A percentile compares a stretch with the other conserved stretches of the same genome.
Evolutionary conservation across 2,329 filamentous ascomycete genomes (phyloP).

Genomic region (Epicoccum sorghinum): DNA sequence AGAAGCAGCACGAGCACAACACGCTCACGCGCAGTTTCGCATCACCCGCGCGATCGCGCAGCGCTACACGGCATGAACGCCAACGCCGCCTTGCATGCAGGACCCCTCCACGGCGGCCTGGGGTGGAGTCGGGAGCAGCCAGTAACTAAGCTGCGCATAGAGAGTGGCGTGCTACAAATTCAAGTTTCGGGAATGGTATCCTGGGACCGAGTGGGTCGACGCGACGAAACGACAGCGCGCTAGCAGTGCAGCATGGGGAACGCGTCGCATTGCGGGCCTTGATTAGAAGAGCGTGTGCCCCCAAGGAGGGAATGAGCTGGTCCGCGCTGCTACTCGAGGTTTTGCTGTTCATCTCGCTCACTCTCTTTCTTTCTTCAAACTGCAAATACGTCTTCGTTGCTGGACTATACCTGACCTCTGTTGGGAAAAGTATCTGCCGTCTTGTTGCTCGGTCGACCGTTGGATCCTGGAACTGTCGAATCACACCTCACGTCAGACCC

Average conservation of each 20-base stretch:
- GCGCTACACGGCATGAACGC: neutral
- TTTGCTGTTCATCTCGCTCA: neutral
- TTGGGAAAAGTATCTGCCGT: neutral
- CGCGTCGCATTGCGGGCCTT: neutral
- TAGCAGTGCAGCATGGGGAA: neutral
- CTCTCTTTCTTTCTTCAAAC: neutral
- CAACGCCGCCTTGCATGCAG: neutral
- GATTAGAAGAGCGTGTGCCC: neutral
- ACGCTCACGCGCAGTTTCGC: constrained; percentile 6
- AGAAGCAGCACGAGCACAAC: neutral
- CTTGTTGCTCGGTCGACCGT: constrained; percentile 14
- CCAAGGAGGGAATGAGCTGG: neutral
- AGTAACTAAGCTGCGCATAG: neutral
- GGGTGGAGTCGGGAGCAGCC: neutral
- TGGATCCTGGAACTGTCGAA: neutral
- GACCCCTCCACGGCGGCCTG: neutral
- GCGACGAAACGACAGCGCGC: constrained; percentile 1
- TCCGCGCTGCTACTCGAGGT: neutral
- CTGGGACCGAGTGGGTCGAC: constrained; percentile 2
- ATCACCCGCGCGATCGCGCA: constrained; percentile 3
- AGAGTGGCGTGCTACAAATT: constrained; percentile 12
- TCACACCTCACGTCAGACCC: constrained; percentile 5
- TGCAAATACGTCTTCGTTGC: neutral
- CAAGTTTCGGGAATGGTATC: constrained; percentile 8
- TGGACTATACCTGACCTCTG: too few relatives aligned